Evolutionary conservation across 2,329 filamentous ascomycete species (phyloP), one percentile per base, ranked within the genome.

Genomic region (Alternaria infectoria): DNA sequence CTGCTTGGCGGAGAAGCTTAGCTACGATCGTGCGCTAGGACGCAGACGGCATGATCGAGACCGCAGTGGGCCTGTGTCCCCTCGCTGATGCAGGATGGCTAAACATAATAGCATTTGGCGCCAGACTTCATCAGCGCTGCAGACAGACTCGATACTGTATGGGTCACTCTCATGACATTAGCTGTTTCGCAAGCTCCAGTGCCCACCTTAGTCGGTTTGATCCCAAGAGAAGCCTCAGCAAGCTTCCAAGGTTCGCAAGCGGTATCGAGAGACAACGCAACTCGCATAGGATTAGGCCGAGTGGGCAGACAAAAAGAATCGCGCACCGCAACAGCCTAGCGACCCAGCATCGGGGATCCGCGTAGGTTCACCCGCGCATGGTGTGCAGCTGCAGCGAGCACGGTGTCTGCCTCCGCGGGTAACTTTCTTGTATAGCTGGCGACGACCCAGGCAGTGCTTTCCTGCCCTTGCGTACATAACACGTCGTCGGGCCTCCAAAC

Each of bases 1-100:
- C 28, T 50, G 45, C 71, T 75, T 74, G 71, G 73, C 73, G 51
- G 21, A 13, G 68, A 75, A 69, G 71, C 73, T 75, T 75, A 70
- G 66, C 61, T 26, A 36, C 36, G 50, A 64, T 66, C 58, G 49
- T 54, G 61, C 56, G 54, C 57, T 54, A 44, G 56, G 51, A 54
- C 54, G 32, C 44, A 23, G 43, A 56, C 36, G 49, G 45, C 52
- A 47, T 57, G 57, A 61, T 61, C 61, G 59, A 64, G 61, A 61
- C 52, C 50, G 46, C 46, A n/a, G 26, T 46, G 47, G 55, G 40
- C 47, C 54, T 43, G 15, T 36, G 13, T 40, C 26, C 19, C 43
- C 19, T 59, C 49, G 49, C 40, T 28, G 25, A 44, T 40, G 36
- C 36, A 40, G 36, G 36, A 40, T 50, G 43, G 47, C 57, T 54